Percentiles rank a stretch among this genome's conserved stretches.
Conservation (phyloP, 768 basidiomycete genomes). For the Boletellus sp. region DNA sequence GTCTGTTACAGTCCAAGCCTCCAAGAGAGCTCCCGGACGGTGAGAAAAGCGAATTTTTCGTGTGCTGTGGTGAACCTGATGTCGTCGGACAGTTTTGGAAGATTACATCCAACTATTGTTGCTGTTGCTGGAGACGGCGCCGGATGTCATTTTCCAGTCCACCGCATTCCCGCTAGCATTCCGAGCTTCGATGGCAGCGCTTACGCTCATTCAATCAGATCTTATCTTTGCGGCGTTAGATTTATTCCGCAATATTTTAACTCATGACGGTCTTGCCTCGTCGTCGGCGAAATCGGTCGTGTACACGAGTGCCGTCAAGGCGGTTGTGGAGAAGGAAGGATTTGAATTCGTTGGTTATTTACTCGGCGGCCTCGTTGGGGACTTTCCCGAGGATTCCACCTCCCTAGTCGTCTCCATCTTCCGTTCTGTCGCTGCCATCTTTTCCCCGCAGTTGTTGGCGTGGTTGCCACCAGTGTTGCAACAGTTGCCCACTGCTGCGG, state of each 20-base stretch:
- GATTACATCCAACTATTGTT: constrained; percentile 85
- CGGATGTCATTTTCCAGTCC: constrained; percentile 77
- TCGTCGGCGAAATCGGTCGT: constrained; percentile 57
- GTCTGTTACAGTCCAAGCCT: constrained; percentile 61
- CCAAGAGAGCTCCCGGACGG: constrained; percentile 85
- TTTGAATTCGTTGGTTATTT: constrained; percentile 64
- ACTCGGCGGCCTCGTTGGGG: constrained; percentile 74
- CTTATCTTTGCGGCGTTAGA: constrained; percentile 81
- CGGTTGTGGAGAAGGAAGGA: constrained; percentile 67
- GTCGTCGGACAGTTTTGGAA: constrained; percentile 69
- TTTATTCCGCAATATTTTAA: constrained; percentile 69
- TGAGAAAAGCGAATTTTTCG: constrained; percentile 38
- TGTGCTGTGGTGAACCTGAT: constrained; percentile 4
- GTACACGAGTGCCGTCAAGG: constrained; percentile 61
- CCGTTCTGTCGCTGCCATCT: constrained; percentile 60
- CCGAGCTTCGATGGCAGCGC: constrained; percentile 68
- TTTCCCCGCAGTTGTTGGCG: constrained; percentile 61
- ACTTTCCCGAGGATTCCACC: constrained; percentile 84
- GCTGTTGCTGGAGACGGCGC: constrained; percentile 61
- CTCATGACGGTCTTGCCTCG: constrained; percentile 62
- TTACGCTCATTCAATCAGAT: constrained; percentile 80
- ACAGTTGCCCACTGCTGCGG: constrained; percentile 57
- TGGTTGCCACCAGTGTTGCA: constrained; percentile 76
- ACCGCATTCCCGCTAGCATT: constrained; percentile 75
- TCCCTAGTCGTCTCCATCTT: constrained; percentile 75